These are phyloP conservation scores for Cyberlindnera mycetangii DNA, from an alignment of 805 yeast genomes.

Conservation along the genomic window DNA sequence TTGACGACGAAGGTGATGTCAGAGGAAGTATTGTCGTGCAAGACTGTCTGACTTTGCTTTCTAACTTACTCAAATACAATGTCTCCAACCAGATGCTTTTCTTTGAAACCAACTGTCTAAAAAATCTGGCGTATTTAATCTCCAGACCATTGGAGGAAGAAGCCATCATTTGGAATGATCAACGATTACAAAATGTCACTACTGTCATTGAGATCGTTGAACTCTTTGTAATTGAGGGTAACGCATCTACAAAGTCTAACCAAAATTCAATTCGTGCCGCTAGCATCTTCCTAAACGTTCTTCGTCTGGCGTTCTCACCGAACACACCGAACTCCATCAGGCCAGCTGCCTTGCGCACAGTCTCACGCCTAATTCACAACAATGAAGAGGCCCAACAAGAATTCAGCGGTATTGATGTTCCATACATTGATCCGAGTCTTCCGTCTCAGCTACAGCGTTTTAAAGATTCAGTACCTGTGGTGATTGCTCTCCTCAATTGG, in stretches of 20 bases:
- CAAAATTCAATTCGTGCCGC: constrained; percentile 60
- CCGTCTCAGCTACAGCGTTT: constrained; percentile 34
- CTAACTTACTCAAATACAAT: constrained; percentile 73
- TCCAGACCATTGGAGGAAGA: constrained; percentile 51
- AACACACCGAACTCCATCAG: constrained; percentile 64
- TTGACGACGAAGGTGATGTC: constrained; percentile 84
- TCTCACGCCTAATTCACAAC: constrained; percentile 71
- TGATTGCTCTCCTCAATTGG: constrained; percentile 80
- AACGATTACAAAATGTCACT: constrained; percentile 61
- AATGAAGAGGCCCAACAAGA: constrained; percentile 66
- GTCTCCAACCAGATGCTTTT: constrained; percentile 88
- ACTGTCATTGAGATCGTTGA: constrained; percentile 71
- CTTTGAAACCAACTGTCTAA: constrained; percentile 77
- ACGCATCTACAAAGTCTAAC: constrained; percentile 55
- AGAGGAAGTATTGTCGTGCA: constrained; percentile 88
- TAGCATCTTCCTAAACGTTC: constrained; percentile 61
- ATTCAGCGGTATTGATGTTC: constrained; percentile 84
- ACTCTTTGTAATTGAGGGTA: constrained; percentile 70
- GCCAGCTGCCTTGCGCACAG: constrained; percentile 64
- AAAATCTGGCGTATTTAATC: constrained; percentile 59
- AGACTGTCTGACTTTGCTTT: constrained; percentile 76
- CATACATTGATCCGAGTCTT: constrained; percentile 76
- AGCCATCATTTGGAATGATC: constrained; percentile 72
- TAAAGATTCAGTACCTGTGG: constrained; percentile 57
- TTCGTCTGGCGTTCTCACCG: constrained; percentile 69